A percentile compares a stretch with the other conserved stretches of the same genome.
Conservation (phyloP, 2,329 filamentous ascomycete genomes). For the Colletotrichum sidae region DNA sequence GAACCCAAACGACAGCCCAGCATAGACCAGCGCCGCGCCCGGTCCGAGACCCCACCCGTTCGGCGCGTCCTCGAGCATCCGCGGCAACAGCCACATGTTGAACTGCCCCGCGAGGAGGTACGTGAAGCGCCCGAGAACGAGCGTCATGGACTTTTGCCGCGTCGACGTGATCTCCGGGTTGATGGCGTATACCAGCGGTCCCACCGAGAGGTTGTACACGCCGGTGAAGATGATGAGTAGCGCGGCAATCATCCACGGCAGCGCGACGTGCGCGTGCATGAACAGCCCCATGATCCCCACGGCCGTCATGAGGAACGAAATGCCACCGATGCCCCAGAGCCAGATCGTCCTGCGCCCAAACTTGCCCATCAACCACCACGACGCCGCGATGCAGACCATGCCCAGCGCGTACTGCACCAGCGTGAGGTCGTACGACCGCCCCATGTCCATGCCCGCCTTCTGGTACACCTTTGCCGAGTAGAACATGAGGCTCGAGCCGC, state of each 20-base stretch:
- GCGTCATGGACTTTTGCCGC: slow-evolving; percentile 40
- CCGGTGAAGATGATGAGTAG: slow-evolving; percentile 53
- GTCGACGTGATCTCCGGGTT: slow-evolving; percentile 54
- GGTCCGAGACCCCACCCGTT: slow-evolving; percentile 39
- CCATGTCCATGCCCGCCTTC: slow-evolving; percentile 57
- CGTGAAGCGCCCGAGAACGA: slow-evolving; percentile 37
- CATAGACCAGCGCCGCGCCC: slow-evolving; percentile 39
- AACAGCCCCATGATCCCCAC: slow-evolving; percentile 47
- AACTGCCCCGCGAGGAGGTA: slow-evolving; percentile 38
- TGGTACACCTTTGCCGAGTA: slow-evolving; percentile 65
- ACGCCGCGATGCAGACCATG: slow-evolving; percentile 55
- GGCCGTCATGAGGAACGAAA: slow-evolving; percentile 50
- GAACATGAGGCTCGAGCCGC: slow-evolving; percentile 63
- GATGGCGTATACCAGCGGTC: slow-evolving; percentile 50
- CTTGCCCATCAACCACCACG: slow-evolving; percentile 54
- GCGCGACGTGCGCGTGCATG: slow-evolving; percentile 35
- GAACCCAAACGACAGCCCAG: slow-evolving; percentile 30
- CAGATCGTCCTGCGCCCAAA: slow-evolving; percentile 58
- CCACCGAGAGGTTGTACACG: slow-evolving; percentile 57
- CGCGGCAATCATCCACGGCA: slow-evolving; percentile 49
- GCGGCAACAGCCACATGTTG: slow-evolving; percentile 39
- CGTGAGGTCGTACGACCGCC: slow-evolving; percentile 57
- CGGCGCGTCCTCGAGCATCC: slow-evolving; percentile 38
- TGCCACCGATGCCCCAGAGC: slow-evolving; percentile 50
- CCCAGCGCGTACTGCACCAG: slow-evolving; percentile 54